Conservation (phyloP, 139 green algal genomes). For the Axilococcus clingmanii region DNA sequence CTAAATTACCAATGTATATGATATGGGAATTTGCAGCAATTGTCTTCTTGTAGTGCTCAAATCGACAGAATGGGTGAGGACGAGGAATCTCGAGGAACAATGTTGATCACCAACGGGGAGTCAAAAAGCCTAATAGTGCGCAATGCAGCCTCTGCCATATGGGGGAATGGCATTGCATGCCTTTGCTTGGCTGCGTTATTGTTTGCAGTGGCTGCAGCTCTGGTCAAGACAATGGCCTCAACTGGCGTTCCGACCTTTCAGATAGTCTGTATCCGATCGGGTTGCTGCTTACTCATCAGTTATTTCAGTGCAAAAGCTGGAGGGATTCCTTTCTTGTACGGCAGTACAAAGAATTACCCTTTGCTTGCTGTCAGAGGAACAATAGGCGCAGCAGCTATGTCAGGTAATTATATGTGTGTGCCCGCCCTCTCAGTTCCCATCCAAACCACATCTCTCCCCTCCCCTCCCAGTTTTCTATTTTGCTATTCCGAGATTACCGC, state of each 20-base stretch:
- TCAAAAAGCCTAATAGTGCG: no score
- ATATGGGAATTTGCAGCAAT: no score
- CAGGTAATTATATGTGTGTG: no score
- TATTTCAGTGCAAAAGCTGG: neutral
- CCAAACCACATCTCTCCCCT: neutral
- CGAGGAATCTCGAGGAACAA: no score
- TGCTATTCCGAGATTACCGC: neutral
- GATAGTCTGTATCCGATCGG: constrained; percentile 1
- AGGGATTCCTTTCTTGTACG: constrained; percentile 1
- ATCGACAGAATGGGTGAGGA: no score
- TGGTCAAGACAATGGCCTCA: neutral
- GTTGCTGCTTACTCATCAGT: neutral
- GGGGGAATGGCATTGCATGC: constrained; percentile 1
- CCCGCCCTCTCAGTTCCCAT: neutral
- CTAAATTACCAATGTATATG: no score
- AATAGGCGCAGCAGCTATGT: constrained; percentile 4
- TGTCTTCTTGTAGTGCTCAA: no score
- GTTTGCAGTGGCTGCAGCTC: neutral
- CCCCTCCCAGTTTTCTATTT: neutral
- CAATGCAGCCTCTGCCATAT: no score
- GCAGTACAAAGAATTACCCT: neutral
- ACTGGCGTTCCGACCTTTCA: constrained; percentile 1
- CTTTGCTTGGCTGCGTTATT: constrained; percentile 1
- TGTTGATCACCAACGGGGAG: no score
- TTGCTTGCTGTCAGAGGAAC: constrained; percentile 1